These are phyloP conservation scores for Thyridium curvatum DNA, from an alignment of 2,329 filamentous ascomycete genomes.

Conservation along the genomic window DNA sequence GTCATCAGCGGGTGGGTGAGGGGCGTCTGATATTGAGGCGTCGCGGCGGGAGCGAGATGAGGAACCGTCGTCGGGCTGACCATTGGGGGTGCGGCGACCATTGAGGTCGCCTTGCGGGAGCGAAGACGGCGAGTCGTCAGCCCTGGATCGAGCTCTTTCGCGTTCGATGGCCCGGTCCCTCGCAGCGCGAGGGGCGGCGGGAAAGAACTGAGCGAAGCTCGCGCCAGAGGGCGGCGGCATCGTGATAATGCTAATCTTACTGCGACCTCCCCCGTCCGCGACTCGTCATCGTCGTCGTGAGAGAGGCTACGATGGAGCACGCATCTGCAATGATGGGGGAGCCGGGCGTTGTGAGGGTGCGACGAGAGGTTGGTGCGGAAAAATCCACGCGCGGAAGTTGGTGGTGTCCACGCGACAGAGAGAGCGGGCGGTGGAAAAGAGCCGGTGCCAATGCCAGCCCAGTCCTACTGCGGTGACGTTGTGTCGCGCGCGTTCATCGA, in stretches of 20 bases:
- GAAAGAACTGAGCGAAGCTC: constrained; percentile 84
- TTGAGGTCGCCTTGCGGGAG: constrained; percentile 11
- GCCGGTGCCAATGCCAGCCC: not conserved
- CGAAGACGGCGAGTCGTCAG: constrained; percentile 23
- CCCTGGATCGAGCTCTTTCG: constrained; percentile 50
- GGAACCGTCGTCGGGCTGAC: constrained; percentile 14
- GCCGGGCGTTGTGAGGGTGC: constrained; percentile 7
- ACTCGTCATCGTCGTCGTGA: constrained; percentile 47
- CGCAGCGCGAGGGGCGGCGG: constrained; percentile 64
- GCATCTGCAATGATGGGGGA: constrained; percentile 21
- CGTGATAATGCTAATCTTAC: constrained; percentile 41
- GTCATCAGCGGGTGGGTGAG: constrained; percentile 41
- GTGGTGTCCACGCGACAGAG: constrained; percentile 23
- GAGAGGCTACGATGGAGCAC: constrained; percentile 24
- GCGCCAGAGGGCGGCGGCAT: constrained; percentile 74
- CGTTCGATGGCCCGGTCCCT: constrained; percentile 54
- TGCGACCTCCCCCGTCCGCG: constrained; percentile 46
- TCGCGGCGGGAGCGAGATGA: constrained; percentile 26
- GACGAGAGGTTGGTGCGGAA: constrained; percentile 8
- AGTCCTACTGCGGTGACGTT: too few relatives aligned
- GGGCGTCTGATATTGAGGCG: constrained; percentile 25
- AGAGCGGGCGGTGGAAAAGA: not conserved
- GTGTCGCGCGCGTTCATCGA: too few relatives aligned
- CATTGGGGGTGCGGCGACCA: constrained; percentile 14
- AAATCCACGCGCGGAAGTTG: constrained; percentile 26